Conservation (phyloP, 1,139 yeast genomes). For the Meyerozyma sp. region DNA sequence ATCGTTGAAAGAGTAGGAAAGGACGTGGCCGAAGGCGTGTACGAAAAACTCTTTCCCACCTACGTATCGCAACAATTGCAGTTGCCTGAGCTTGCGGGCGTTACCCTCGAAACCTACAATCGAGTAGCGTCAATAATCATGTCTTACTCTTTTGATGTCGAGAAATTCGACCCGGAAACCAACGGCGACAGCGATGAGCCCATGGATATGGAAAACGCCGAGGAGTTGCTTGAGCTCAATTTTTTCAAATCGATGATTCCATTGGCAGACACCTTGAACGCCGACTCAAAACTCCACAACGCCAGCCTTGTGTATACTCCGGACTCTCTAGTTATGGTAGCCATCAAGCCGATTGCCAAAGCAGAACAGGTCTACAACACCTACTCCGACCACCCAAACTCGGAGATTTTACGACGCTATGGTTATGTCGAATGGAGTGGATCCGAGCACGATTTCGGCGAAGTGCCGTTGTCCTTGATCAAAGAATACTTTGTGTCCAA, state of each 20-base stretch:
- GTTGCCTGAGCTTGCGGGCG: constrained; percentile 18
- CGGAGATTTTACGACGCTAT: constrained; percentile 81
- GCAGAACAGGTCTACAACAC: constrained; percentile 83
- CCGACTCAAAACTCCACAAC: constrained; percentile 75
- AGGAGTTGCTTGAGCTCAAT: constrained; percentile 27
- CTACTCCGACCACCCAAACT: constrained; percentile 86
- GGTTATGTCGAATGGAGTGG: constrained; percentile 83
- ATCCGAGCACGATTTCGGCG: constrained; percentile 78
- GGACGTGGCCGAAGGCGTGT: constrained; percentile 60
- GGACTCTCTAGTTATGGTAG: constrained; percentile 55
- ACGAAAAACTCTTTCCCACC: constrained; percentile 24
- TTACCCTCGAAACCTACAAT: constrained; percentile 56
- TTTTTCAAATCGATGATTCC: constrained; percentile 86
- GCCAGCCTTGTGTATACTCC: constrained; percentile 57
- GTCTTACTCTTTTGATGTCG: constrained; percentile 43
- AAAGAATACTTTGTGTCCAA: constrained; percentile 23
- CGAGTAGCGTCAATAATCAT: constrained; percentile 56
- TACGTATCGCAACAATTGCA: constrained; percentile 17
- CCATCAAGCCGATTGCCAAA: constrained; percentile 53
- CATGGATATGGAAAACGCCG: constrained; percentile 23
- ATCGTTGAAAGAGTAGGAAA: constrained; percentile 68
- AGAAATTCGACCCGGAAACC: constrained; percentile 13
- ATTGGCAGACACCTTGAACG: constrained; percentile 83
- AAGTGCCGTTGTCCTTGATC: constrained; percentile 47
- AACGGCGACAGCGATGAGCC: constrained; percentile 14